These are phyloP conservation scores for Hypoxylon sp. DNA, from an alignment of 2,329 filamentous ascomycete genomes.

Conservation along the genomic window DNA sequence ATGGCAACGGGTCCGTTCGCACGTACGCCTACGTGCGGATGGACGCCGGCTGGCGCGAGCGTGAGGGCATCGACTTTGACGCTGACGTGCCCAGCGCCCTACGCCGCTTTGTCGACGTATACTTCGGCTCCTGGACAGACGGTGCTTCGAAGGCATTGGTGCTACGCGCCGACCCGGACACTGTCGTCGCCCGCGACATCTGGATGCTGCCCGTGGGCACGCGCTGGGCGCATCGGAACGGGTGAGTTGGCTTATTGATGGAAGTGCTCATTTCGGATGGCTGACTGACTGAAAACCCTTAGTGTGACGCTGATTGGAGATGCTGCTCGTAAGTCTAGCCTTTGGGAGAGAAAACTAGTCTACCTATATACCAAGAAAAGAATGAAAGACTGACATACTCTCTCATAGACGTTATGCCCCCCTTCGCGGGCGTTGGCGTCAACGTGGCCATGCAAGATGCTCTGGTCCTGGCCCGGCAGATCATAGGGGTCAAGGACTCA, in stretches of 20 bases:
- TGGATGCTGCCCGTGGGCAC: not conserved
- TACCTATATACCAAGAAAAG: not conserved
- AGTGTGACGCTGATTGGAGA: not conserved
- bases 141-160: not conserved
- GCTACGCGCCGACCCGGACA: not conserved
- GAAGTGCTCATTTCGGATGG: not conserved
- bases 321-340: not conserved
- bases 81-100: not conserved
- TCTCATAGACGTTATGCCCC: not conserved
- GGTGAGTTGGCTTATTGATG: not conserved
- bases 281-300: not conserved
- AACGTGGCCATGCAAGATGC: not conserved
- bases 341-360: no score
- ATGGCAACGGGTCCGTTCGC: not conserved
- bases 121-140: not conserved
- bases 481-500: not conserved
- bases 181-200: not conserved
- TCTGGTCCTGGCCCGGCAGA: not conserved
- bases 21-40: not conserved
- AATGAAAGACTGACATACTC: not conserved
- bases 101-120: not conserved
- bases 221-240: not conserved
- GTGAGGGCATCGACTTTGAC: not conserved
- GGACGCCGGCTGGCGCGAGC: not conserved
- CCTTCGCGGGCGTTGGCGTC: not conserved